Percentiles rank a stretch among this genome's conserved stretches.
Evolutionary conservation across 495 filamentous ascomycete genomes (phyloP).

Genomic region (Aspergillus ostianus): DNA sequence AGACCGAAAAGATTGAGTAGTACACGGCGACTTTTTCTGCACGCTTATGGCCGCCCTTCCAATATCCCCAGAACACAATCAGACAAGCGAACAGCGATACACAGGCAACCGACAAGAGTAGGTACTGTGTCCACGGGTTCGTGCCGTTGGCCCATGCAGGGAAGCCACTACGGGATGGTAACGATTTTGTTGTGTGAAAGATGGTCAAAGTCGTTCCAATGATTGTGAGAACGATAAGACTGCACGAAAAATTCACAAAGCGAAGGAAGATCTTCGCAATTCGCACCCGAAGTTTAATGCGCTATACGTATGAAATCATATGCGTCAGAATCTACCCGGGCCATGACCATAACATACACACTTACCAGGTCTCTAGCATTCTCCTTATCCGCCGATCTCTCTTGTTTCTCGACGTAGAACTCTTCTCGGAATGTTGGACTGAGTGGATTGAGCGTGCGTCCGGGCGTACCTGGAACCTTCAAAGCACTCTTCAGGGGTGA

Average conservation of each 20-base stretch:
- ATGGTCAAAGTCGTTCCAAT: conserved; percentile 79
- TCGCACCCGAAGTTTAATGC: conserved; percentile 87
- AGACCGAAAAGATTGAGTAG: conserved; percentile 87
- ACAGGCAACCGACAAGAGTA: conserved; percentile 71
- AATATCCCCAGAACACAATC: conserved; percentile 82
- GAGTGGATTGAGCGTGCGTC: conserved; percentile 61
- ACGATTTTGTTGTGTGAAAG: conserved; percentile 75
- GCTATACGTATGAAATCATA: conserved; percentile 46
- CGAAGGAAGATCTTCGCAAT: conserved; percentile 93
- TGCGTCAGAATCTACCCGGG: neutral
- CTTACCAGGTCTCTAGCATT: conserved; percentile 85
- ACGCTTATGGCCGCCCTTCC: conserved; percentile 79
- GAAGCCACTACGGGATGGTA: conserved; percentile 73
- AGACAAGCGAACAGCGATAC: conserved; percentile 78
- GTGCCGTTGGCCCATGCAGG: conserved; percentile 80
- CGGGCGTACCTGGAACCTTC: conserved; percentile 78
- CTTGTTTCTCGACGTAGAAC: conserved; percentile 75
- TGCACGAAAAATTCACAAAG: conserved; percentile 93
- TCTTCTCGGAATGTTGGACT: conserved; percentile 90
- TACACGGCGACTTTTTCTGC: conserved; percentile 92
- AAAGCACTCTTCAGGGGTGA: conserved; percentile 83
- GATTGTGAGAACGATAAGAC: conserved; percentile 88
- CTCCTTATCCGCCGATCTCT: conserved; percentile 72
- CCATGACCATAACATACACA: conserved; percentile 1
- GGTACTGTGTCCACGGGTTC: conserved; percentile 85